phyloP scores from a whole-genome alignment of 1,284 basidiomycete species.

The Vanrija sp. region DNA sequence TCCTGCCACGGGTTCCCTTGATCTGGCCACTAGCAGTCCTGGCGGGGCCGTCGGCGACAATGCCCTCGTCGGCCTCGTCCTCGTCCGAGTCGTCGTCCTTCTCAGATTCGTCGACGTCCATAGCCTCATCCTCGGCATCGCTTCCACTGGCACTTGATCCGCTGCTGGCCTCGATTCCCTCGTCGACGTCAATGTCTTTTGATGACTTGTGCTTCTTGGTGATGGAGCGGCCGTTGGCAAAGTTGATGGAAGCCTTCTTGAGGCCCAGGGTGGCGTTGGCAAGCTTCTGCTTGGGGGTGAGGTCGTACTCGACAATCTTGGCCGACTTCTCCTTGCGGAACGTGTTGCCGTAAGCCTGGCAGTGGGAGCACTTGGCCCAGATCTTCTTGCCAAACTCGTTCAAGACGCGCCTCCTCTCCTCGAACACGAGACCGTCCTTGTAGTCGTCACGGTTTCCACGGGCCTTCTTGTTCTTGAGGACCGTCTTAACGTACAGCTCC shows the following conservation, averaged over 20 bases:
- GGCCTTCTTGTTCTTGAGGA: slow-evolving; percentile 58
- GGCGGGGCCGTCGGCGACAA: slow-evolving; percentile 49
- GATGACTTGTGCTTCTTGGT: slow-evolving; percentile 49
- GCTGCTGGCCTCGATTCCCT: slow-evolving; percentile 40
- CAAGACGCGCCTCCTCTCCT: slow-evolving; percentile 78
- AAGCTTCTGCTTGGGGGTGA: slow-evolving; percentile 72
- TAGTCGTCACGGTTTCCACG: slow-evolving; percentile 70
- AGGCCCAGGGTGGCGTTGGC: slow-evolving; percentile 59
- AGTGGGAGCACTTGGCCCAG: slow-evolving; percentile 66
- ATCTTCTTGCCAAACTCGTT: slow-evolving; percentile 70
- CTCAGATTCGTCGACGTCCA: slow-evolving; percentile 50
- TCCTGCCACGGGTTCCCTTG: slow-evolving; percentile 70
- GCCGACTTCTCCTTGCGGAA: slow-evolving; percentile 91
- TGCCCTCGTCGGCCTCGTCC: slow-evolving; percentile 33
- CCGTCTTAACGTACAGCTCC: slow-evolving; percentile 66
- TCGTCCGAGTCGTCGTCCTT: slow-evolving; percentile 52
- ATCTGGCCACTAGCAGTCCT: slow-evolving; percentile 71
- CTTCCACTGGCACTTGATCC: slow-evolving; percentile 50
- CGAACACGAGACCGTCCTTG: slow-evolving; percentile 83
- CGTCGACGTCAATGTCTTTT: slow-evolving; percentile 29
- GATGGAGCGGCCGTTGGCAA: slow-evolving; percentile 47
- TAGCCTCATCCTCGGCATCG: slow-evolving; percentile 52
- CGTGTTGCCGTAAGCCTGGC: slow-evolving; percentile 65
- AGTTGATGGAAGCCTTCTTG: slow-evolving; percentile 7
- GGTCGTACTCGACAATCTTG: slow-evolving; percentile 91